Conservation (phyloP, 805 yeast species). For the Cyberlindnera xishuangbannaensis region DNA sequence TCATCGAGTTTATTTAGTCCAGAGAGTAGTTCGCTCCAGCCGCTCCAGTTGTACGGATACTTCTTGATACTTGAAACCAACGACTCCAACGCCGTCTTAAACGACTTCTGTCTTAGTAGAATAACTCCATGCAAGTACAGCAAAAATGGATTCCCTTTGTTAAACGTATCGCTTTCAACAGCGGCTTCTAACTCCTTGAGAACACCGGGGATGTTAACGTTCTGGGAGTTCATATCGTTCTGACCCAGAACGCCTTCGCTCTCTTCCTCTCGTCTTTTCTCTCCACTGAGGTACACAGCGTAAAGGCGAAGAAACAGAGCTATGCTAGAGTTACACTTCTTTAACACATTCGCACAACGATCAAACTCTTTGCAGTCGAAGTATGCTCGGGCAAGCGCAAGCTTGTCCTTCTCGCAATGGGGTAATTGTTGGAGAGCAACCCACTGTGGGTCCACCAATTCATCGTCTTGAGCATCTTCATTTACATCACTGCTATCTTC, state of each 20-base stretch:
- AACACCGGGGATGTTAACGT: slow-evolving; percentile 28
- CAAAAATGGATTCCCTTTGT: slow-evolving; percentile 47
- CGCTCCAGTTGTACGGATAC: slow-evolving; percentile 89
- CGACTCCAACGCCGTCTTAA: slow-evolving; percentile 51
- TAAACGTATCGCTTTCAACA: slow-evolving; percentile 19
- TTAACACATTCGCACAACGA: slow-evolving; percentile 59
- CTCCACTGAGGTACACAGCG: slow-evolving; percentile 69
- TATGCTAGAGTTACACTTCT: slow-evolving; percentile 43
- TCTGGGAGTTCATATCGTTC: slow-evolving; percentile 28
- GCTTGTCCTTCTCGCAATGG: slow-evolving; percentile 35
- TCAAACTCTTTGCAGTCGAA: slow-evolving; percentile 84
- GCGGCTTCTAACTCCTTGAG: slow-evolving; percentile 39
- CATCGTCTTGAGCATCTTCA: slow-evolving; percentile 15
- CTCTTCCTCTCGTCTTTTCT: slow-evolving; percentile 65
- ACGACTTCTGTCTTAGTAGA: slow-evolving; percentile 55
- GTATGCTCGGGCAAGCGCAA: slow-evolving; percentile 62
- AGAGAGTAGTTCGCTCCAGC: slow-evolving; percentile 76
- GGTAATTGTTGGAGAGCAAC: slow-evolving; percentile 5
- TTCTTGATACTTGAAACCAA: slow-evolving; percentile 55
- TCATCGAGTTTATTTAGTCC: slow-evolving; percentile 60
- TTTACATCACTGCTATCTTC: too few species aligned
- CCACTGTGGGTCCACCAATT: slow-evolving; percentile 18
- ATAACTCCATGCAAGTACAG: slow-evolving; percentile 69
- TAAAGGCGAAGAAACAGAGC: slow-evolving; percentile 63
- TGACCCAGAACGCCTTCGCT: slow-evolving; percentile 57